Base-by-base conservation (phyloP, 2,329 filamentous ascomycete species). In the Arthrobotrys megalospora region DNA sequence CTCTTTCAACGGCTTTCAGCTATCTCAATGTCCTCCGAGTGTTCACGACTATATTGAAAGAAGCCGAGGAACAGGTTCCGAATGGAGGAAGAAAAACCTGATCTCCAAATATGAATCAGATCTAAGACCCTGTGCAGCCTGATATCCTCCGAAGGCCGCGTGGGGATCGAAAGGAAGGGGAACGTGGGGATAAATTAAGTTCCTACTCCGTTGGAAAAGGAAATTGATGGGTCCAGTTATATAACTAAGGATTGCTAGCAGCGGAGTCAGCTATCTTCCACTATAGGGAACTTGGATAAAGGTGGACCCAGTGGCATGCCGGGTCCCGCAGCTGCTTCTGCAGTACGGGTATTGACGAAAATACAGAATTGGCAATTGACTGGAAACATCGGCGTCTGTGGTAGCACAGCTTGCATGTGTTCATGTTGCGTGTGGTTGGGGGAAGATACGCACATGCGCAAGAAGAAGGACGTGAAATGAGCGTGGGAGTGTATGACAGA, bases 401-500 rank as follows among this genome's bases (percentile, higher is more conserved):
- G 75, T 78, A 67, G 67, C 67, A 78, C 75, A 78, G 67, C 67
- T 72, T 50, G 67, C 67, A 78, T 78, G 75, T 71, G 75, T 71
- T 60, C 67, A 78, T 67, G 52, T 78, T 72, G 67, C 52, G 67
- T 72, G 34, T 60, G 55, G 75, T 63, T 78, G 66, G 62, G 73
- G 73, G 67, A 66, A 64, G 67, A 70, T 64, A 72, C 65, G 62
- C 67, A 55, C 67, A 72, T 72, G 67, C 64, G 75, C 67, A 64
- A 72, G 55, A 58, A 38, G 48, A 47, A 64, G 36, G 73, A 67
- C 32, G 52, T 72, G 58, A 69, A 63, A 58, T 71, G 58, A 60
- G 67, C 50, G 75, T 78, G 75, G 67, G 68, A 72, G 53, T 72
- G 75, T 68, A 78, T 78, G 67, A 72, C 75, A 78, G 75, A 78